These are phyloP conservation scores for Dichotomocladium elegans DNA, from an alignment of 371 early-diverging fungal genomes.

Conservation along the genomic window DNA sequence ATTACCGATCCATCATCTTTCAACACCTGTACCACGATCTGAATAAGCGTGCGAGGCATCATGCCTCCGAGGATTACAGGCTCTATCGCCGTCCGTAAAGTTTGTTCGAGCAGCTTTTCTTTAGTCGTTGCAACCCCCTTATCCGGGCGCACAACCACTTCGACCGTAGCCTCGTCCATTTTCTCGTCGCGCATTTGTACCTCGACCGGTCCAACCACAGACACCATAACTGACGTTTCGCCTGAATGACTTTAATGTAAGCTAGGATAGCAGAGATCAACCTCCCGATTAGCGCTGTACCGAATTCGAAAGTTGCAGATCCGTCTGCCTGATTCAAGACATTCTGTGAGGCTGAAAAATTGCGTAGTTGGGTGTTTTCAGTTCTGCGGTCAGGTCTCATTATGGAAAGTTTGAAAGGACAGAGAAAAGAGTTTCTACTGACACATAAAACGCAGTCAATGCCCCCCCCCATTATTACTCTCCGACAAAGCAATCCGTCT, in stretches of 20 bases:
- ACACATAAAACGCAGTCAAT: too few species aligned
- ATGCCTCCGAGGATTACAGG: constrained; percentile 69
- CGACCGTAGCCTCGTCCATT: constrained; percentile 81
- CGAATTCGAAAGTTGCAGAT: constrained; percentile 76
- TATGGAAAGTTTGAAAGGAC: background rate
- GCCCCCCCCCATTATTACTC: too few species aligned
- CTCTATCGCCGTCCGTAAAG: constrained; percentile 69
- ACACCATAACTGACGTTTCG: constrained; percentile 71
- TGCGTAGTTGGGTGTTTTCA: constrained; percentile 46
- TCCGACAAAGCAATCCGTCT: too few species aligned
- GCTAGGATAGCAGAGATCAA: too few species aligned
- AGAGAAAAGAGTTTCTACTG: background rate
- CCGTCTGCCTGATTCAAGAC: constrained; percentile 77
- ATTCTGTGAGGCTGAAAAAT: constrained; percentile 59
- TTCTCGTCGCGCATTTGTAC: constrained; percentile 82
- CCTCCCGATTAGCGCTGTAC: constrained; percentile 29
- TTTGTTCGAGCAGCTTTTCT: constrained; percentile 70
- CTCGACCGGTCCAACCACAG: constrained; percentile 87
- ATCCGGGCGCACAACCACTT: constrained; percentile 74
- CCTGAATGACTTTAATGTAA: too few species aligned
- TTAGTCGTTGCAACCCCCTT: constrained; percentile 63
- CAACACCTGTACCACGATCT: constrained; percentile 79
- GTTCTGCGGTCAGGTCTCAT: constrained; percentile 36
- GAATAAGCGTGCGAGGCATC: constrained; percentile 87
- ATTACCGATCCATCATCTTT: constrained; percentile 83